Base-by-base conservation (phyloP, 495 filamentous ascomycete genomes). In the Aspergillus cavernicola region DNA sequence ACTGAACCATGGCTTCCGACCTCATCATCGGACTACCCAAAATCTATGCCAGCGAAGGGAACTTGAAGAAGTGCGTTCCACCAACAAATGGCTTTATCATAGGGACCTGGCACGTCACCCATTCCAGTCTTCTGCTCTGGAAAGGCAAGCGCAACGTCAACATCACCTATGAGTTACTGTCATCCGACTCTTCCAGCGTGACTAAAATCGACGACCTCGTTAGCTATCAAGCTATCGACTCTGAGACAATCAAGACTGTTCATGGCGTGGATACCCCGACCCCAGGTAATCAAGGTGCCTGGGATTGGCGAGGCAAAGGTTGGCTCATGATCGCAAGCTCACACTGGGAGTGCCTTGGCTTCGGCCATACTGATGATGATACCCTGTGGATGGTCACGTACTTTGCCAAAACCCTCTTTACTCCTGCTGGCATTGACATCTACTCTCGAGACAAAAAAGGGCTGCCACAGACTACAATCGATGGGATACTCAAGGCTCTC, bases 111-210 rank as follows among this genome's bases (percentile, higher is more conserved):
- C 72, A 82, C 61, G 85, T 92, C 19, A 70, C 67, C n/a, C 65
- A 70, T 49, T 86, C 84, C 10, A 90, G 85, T 28, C 82, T 93
- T 2, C 78, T 81, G 18, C 87, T 91, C 78, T 91, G 88, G 88
- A 66, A 71, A 48, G 44, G 37, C 47, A 73, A 73, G 35, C 82
- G 80, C 61, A 90, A 92, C 68, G 86, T 91, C 43, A 76, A 77
- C 51, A 91, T 92, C 58, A 86, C 82, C 32, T 92, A 91, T 72
- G 72, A 60, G 9, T 64, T 74, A 0, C 73, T 85, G 1, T 63
- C 74, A 0, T 35, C 68, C 18, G 42, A 59, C 28, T 43, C 50
- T 15, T 43, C 50, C 5, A 45, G 52, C 0, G 46, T 66, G 5
- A 50, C 59, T 4, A 75, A 76, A 12, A 68, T 89, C 32, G 85